A percentile compares a stretch with the other conserved stretches of the same genome.
These are phyloP conservation scores for Trichoderma sp. DNA, from an alignment of 2,329 filamentous ascomycete species.

Conservation along the genomic window DNA sequence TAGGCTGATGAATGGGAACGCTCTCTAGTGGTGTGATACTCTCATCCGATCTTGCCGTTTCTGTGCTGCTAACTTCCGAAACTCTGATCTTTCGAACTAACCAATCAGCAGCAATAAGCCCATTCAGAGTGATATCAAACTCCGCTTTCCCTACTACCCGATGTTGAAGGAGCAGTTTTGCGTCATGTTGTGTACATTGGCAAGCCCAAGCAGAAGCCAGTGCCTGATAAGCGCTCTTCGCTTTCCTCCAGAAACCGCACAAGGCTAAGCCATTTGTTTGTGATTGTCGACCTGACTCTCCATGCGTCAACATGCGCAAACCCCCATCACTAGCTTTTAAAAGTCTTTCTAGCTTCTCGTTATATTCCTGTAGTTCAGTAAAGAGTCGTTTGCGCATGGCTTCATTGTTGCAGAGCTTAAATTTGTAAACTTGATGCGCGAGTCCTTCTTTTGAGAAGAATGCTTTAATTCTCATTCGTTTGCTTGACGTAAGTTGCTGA, in stretches of 20 bases:
- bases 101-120: constrained; percentile 11
- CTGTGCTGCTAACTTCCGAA: not conserved
- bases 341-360: constrained; percentile 26
- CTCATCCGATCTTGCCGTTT: not conserved
- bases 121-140: constrained; percentile 23
- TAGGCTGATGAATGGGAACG: not conserved
- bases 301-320: constrained; percentile 3
- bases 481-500: not conserved
- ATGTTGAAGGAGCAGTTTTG: constrained; percentile 28
- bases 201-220: constrained; percentile 27
- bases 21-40: not conserved
- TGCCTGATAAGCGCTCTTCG: constrained; percentile 25
- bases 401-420: constrained; percentile 28
- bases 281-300: not conserved
- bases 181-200: constrained; percentile 24
- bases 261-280: constrained; percentile 21
- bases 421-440: constrained; percentile 6
- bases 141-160: constrained; percentile 21
- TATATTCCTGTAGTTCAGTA: constrained; percentile 23
- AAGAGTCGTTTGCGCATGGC: constrained; percentile 25
- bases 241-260: constrained; percentile 29
- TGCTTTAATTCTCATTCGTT: no score
- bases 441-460: not conserved
- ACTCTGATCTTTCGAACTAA: not conserved
- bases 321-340: constrained; percentile 24